Percentiles rank a stretch among this genome's conserved stretches.
Evolutionary conservation across 164 flowering plant species (phyloP).

Genomic region (Berberis thunbergii): DNA sequence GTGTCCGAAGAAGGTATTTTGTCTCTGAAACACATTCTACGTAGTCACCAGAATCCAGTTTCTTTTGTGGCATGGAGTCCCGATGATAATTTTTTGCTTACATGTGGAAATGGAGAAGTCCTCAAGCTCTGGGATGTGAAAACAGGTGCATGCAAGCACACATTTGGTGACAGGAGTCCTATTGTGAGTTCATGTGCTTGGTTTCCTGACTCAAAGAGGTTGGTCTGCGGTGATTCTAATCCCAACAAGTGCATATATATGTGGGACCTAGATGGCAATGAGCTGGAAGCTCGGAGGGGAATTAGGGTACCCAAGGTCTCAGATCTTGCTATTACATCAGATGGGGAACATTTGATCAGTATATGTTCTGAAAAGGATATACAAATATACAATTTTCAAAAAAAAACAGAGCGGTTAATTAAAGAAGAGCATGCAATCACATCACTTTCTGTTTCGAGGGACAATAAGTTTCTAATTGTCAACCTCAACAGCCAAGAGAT

Average conservation of each 20-base stretch:
- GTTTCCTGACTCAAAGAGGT: constrained; percentile 78
- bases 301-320: constrained; percentile 64
- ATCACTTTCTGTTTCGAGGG: constrained; percentile 68
- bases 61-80: constrained; percentile 95
- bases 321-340: constrained; percentile 77
- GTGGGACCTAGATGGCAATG: constrained; percentile 81
- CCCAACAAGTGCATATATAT: constrained; percentile 72
- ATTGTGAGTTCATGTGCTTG: constrained; percentile 85
- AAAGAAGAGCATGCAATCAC: constrained; percentile 65
- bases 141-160: constrained; percentile 68
- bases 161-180: constrained; percentile 57
- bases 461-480: constrained; percentile 54
- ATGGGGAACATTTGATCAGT: constrained; percentile 62
- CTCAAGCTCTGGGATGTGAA: constrained; percentile 90
- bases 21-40: constrained; percentile 40
- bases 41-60: constrained; percentile 67
- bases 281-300: constrained; percentile 76
- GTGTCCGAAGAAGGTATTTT: constrained; percentile 48
- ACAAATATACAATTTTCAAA: constrained; percentile 42
- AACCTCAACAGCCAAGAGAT: constrained; percentile 85
- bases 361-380: constrained; percentile 66
- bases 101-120: constrained; percentile 80
- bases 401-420: constrained; percentile 55
- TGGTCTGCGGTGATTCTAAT: constrained; percentile 70
- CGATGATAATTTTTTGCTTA: constrained; percentile 57